Conservation (phyloP, 2,329 filamentous ascomycete species). For the Torrubiella hemipterigena region DNA sequence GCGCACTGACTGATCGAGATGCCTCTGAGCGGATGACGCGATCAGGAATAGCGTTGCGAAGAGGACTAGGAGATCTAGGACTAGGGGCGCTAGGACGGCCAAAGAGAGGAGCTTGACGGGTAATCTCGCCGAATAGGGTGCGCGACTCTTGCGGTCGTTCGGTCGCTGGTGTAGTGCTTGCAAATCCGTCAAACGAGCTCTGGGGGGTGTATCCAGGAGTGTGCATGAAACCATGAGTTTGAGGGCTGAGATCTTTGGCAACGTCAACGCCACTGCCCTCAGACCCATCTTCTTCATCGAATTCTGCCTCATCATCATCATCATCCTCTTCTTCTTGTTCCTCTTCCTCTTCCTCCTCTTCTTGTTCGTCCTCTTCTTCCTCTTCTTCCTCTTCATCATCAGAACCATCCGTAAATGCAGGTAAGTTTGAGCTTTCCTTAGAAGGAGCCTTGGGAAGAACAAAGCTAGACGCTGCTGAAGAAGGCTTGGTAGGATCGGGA, state of each 20-base stretch:
- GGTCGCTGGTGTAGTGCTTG: constrained; percentile 21
- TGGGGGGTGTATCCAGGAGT: constrained; percentile 43
- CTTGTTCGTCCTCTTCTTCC: constrained; percentile 26
- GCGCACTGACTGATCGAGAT: constrained; percentile 47
- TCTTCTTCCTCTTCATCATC: constrained; percentile 14
- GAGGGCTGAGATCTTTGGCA: constrained; percentile 49
- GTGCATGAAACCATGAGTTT: constrained; percentile 27
- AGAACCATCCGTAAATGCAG: constrained; percentile 16
- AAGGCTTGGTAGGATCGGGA: constrained; percentile 11
- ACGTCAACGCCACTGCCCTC: constrained; percentile 55
- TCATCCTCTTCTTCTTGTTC: constrained; percentile 26
- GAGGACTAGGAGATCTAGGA: constrained; percentile 62
- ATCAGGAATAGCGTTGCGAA: constrained; percentile 45
- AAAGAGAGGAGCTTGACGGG: constrained; percentile 38
- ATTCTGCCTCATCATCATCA: constrained; percentile 29
- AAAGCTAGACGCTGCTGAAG: constrained; percentile 2
- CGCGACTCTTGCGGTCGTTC: constrained; percentile 26
- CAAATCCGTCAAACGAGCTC: constrained; percentile 44
- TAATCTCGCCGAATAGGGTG: constrained; percentile 44
- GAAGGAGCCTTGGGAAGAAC: constrained; percentile 16
- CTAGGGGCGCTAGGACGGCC: constrained; percentile 42
- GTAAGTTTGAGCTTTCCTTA: constrained; percentile 18
- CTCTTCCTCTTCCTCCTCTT: constrained; percentile 26
- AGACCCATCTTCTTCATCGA: constrained; percentile 34
- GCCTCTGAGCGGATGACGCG: constrained; percentile 36